Percentiles rank a stretch among this genome's conserved stretches.
Conservation (phyloP, 306 rosid species). For the Cucumis cinereus region DNA sequence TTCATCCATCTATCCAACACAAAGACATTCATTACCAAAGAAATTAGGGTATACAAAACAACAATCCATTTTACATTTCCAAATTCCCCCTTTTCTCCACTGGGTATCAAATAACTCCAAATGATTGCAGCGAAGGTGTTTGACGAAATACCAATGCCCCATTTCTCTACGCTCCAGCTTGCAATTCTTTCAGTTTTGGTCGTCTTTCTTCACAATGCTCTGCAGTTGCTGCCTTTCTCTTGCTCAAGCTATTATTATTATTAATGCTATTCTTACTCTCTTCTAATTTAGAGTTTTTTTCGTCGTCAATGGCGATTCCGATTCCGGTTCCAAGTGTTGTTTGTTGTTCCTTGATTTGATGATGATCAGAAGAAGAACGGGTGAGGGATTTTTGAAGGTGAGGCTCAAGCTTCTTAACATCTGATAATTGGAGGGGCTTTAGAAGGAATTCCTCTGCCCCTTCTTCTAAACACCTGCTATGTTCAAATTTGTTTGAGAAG, state of each 20-base stretch:
- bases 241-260: not conserved
- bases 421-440: constrained; percentile 78
- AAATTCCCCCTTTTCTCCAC: not conserved
- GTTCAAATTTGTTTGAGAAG: not conserved
- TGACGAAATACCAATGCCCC: not conserved
- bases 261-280: not conserved
- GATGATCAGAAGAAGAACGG: constrained; percentile 6
- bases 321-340: not conserved
- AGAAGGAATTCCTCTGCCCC: constrained; percentile 90
- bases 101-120: not conserved
- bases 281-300: not conserved
- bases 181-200: not conserved
- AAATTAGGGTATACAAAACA: not conserved
- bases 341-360: constrained; percentile 10
- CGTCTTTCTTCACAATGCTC: not conserved
- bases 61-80: not conserved
- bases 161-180: not conserved
- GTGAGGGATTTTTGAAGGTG: constrained; percentile 41
- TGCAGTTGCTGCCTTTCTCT: not conserved
- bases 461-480: constrained; percentile 78
- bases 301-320: not conserved
- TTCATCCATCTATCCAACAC: too few relatives aligned
- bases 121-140: not conserved
- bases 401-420: constrained; percentile 66
- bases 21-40: too few relatives aligned